Evolutionary conservation across 2,329 filamentous ascomycete species (phyloP).

Genomic region (Paecilomyces sp.): DNA sequence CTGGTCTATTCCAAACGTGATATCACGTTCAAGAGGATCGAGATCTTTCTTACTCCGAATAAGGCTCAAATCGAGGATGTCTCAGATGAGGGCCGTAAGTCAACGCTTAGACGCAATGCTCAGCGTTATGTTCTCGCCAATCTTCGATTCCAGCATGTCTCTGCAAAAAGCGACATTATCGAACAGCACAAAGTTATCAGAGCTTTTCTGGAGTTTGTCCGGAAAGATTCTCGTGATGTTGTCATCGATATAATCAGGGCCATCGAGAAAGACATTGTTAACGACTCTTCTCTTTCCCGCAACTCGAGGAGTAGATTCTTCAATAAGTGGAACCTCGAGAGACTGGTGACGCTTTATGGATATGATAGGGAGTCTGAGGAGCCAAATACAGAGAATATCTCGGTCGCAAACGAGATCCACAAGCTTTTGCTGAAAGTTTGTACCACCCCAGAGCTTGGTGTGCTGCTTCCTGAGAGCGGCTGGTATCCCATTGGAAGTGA

Average conservation of each 20-base stretch:
- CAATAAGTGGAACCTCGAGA: slow-evolving; percentile 64
- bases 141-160: slow-evolving; percentile 67
- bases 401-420: slow-evolving; percentile 64
- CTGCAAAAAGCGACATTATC: slow-evolving; percentile 75
- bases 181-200: slow-evolving; percentile 63
- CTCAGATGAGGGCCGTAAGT: slow-evolving; percentile 59
- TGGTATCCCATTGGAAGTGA: slow-evolving; percentile 71
- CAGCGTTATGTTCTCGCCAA: slow-evolving; percentile 73
- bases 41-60: slow-evolving; percentile 71
- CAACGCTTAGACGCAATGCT: slow-evolving; percentile 76
- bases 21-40: slow-evolving; percentile 71
- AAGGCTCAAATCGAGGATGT: slow-evolving; percentile 45
- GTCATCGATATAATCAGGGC: slow-evolving; percentile 67
- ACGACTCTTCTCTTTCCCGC: slow-evolving; percentile 65
- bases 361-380: slow-evolving; percentile 43
- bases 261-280: slow-evolving; percentile 63
- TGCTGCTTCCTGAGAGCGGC: slow-evolving; percentile 70
- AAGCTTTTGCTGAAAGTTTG: slow-evolving; percentile 69
- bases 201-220: slow-evolving; percentile 67
- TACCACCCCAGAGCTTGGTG: slow-evolving; percentile 64
- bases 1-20: slow-evolving; percentile 71
- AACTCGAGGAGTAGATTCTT: slow-evolving; percentile 69
- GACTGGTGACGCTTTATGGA: slow-evolving; percentile 65
- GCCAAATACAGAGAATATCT: slow-evolving; percentile 31
- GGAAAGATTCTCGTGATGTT: slow-evolving; percentile 68